Conservation (phyloP, 352 stramenopile genomes). For the Globisporangium abappressorium region DNA sequence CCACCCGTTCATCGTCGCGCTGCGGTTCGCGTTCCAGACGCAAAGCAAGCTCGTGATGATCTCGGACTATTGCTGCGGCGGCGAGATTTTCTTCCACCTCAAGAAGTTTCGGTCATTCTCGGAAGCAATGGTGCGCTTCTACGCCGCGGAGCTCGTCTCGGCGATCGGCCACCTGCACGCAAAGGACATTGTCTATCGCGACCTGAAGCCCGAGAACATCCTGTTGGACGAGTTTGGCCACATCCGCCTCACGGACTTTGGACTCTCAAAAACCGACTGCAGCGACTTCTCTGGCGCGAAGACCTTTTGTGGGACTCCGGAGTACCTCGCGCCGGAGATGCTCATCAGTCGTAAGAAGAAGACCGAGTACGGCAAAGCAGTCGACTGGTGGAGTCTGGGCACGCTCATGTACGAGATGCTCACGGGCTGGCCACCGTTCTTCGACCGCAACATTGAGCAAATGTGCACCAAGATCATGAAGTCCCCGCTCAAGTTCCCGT, state of each 20-base stretch:
- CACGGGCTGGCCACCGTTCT: constrained; percentile 92
- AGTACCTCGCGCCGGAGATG: constrained; percentile 89
- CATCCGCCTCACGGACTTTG: constrained; percentile 92
- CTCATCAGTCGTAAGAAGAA: constrained; percentile 88
- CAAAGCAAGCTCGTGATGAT: constrained; percentile 91
- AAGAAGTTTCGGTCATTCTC: constrained; percentile 91
- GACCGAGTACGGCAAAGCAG: constrained; percentile 88
- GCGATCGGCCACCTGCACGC: constrained; percentile 88
- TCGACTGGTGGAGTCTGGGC: constrained; percentile 94
- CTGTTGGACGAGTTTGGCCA: constrained; percentile 91
- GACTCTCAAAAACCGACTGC: constrained; percentile 88
- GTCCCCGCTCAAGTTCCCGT: constrained; percentile 82
- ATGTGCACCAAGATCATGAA: constrained; percentile 93
- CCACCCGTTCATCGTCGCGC: constrained; percentile 96
- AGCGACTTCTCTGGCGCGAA: constrained; percentile 75
- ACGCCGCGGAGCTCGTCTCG: constrained; percentile 91
- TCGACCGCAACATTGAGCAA: constrained; percentile 88
- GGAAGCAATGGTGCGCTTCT: constrained; percentile 90
- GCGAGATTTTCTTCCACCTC: constrained; percentile 91
- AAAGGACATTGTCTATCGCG: constrained; percentile 91
- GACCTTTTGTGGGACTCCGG: constrained; percentile 87
- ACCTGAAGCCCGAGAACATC: constrained; percentile 94
- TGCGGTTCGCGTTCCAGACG: constrained; percentile 92
- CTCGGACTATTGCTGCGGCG: constrained; percentile 87
- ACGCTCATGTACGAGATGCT: constrained; percentile 96